phyloP scores from a whole-genome alignment of 2,329 filamentous ascomycete genomes.

The Scopulariopsis brevicaulis region DNA sequence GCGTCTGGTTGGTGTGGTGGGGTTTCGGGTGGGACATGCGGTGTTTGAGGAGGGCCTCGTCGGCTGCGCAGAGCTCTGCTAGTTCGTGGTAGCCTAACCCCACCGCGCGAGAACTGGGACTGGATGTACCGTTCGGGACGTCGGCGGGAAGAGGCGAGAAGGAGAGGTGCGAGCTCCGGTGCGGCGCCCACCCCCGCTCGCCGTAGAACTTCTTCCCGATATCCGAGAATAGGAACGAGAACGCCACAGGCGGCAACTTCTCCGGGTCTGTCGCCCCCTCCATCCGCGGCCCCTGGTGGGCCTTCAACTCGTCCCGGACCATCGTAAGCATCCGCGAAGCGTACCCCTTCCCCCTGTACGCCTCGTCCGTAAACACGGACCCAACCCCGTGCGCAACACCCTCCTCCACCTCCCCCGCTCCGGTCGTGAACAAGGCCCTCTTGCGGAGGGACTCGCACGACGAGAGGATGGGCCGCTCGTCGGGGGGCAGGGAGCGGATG shows the following conservation, averaged over 20 bases:
- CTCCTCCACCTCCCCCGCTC: not conserved
- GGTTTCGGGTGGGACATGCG: slow-evolving; percentile 25
- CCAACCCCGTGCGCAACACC: slow-evolving; percentile 59
- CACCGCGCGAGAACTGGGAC: slow-evolving; percentile 13
- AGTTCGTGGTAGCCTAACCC: slow-evolving; percentile 49
- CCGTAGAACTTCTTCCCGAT: slow-evolving; percentile 79
- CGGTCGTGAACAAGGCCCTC: slow-evolving; percentile 26
- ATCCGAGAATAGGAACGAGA: slow-evolving; percentile 77
- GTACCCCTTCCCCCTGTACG: slow-evolving; percentile 62
- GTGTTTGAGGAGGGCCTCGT: slow-evolving; percentile 50
- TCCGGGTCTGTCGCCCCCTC: slow-evolving; percentile 1
- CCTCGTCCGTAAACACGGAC: slow-evolving; percentile 64
- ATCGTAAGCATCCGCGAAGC: slow-evolving; percentile 65
- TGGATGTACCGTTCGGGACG: slow-evolving; percentile 15
- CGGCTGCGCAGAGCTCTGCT: slow-evolving; percentile 45
- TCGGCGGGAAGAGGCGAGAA: slow-evolving; percentile 30
- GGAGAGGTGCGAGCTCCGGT: slow-evolving; percentile 60
- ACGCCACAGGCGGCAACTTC: slow-evolving; percentile 29
- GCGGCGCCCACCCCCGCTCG: slow-evolving; percentile 64
- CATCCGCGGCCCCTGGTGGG: slow-evolving; percentile 19
- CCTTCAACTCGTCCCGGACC: slow-evolving; percentile 33
- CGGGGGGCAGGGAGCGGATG: slow-evolving; percentile 21
- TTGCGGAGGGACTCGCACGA: slow-evolving; percentile 56
- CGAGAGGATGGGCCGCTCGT: slow-evolving; percentile 42
- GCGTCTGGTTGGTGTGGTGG: slow-evolving; percentile 8